A percentile compares a stretch with the other conserved stretches of the same genome.
Conservation (phyloP, 1,139 yeast species). For the Nadsonia commutata region DNA sequence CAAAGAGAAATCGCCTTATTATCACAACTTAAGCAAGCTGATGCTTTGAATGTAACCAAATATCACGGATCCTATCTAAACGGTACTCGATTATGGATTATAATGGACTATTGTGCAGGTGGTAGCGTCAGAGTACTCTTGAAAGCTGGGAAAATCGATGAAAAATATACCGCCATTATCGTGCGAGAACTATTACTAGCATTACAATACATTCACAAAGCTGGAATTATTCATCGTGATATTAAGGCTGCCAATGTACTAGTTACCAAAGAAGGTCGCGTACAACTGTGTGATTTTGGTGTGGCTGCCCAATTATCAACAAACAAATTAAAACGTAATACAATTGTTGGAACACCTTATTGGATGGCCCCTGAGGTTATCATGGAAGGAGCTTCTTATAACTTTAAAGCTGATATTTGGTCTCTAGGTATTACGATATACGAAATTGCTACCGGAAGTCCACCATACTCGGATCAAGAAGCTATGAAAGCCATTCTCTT, state of each 20-base stretch:
- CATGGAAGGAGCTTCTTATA: constrained; percentile 78
- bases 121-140: constrained; percentile 83
- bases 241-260: constrained; percentile 91
- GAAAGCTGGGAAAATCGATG: constrained; percentile 82
- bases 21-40: constrained; percentile 66
- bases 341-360: constrained; percentile 97
- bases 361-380: constrained; percentile 99
- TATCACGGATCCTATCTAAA: constrained; percentile 79
- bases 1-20: constrained; percentile 86
- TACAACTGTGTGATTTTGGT: constrained; percentile 92
- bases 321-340: constrained; percentile 66
- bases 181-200: constrained; percentile 71
- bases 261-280: constrained; percentile 77
- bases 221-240: constrained; percentile 91
- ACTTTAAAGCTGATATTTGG: constrained; percentile 85
- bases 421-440: constrained; percentile 85
- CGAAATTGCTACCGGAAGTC: constrained; percentile 94
- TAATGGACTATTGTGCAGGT: constrained; percentile 97
- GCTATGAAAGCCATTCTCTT: constrained; percentile 90
- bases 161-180: constrained; percentile 64
- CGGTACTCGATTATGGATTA: constrained; percentile 88
- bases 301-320: constrained; percentile 88
- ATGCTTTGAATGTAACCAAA: constrained; percentile 64
- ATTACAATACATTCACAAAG: constrained; percentile 64
- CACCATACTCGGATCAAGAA: constrained; percentile 93